Base-by-base conservation (phyloP, 176 grass and related monocot genomes). In the Avena atlantica region DNA sequence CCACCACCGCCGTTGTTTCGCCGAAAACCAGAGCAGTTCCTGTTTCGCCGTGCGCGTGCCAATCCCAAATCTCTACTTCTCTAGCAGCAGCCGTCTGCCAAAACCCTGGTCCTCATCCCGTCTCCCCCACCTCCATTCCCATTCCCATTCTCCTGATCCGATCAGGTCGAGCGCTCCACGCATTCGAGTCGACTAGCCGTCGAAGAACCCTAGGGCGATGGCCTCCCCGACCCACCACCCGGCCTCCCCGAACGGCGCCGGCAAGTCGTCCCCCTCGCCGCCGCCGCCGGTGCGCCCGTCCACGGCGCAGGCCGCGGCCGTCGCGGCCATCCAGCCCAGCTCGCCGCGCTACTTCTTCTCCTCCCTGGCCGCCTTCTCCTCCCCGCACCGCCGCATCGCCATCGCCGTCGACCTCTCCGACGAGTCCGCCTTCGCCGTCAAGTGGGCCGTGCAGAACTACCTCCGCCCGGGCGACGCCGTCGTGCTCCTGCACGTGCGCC, bases 371-470 rank as follows among this genome's bases (percentile, higher is more conserved):
- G 72, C 90, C 11, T 15, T 77, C 6, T 49, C 81, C 48, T 90
- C 86, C 4, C 69, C 88, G 57, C 91, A 97, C 91, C 93, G 95
- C 70, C 87, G 93, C 78, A 97, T 97, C 79, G 95, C 81, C 62
- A 93, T 97, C 87, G 93, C 93, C 24, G 95, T 97, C 40, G 95
- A 97, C 84, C 95, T 97, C 70, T 93, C 89, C 80, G 95, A 97
- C 86, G 95, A 97, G 92, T 95, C 92, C 69, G 95, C 95, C 49
- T 97, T 93, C 60, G 93, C 95, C 36, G 89, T 97, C 71, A 89
- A 84, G 87, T 97, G 95, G 95, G 93, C 95, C 12, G 95, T 97
- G 6, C 89, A 97, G 78, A 97, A 97, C 95, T 95, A 97, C 91
- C 95, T 97, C 58, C 93, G 95, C 67, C 93, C 92, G 21, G 95